Evolutionary conservation across 352 stramenopile genomes (phyloP).

Genomic region (Elongisporangium senticosum): DNA sequence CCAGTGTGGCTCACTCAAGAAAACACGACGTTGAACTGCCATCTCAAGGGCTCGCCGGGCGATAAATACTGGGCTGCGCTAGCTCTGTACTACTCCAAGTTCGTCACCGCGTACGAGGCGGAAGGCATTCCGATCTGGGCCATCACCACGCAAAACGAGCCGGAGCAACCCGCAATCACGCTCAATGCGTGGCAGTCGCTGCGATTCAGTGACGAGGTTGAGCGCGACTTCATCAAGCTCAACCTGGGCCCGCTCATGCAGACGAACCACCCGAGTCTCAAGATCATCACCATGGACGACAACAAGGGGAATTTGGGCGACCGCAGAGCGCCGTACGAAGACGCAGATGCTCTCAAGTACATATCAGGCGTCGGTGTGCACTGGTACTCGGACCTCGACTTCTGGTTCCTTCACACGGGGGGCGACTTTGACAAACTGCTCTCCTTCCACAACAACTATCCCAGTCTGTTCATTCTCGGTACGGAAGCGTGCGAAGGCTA

Average conservation of each 20-base stretch:
- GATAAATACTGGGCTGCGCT: constrained; percentile 69
- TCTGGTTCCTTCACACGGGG: constrained; percentile 27
- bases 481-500: constrained; percentile 77
- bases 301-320: constrained; percentile 61
- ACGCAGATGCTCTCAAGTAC: constrained; percentile 55
- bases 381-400: constrained; percentile 78
- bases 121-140: constrained; percentile 76
- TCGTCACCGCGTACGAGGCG: constrained; percentile 78
- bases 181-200: constrained; percentile 59
- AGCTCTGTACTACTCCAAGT: constrained; percentile 85
- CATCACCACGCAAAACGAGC: constrained; percentile 86
- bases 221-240: constrained; percentile 76
- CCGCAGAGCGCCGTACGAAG: constrained; percentile 31
- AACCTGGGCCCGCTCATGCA: constrained; percentile 68
- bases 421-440: constrained; percentile 46
- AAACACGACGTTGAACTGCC: constrained; percentile 50
- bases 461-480: constrained; percentile 71
- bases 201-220: constrained; percentile 32
- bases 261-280: constrained; percentile 62
- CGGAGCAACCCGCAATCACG: constrained; percentile 39
- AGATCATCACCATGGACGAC: constrained; percentile 83
- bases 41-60: constrained; percentile 46
- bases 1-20: constrained; percentile 83
- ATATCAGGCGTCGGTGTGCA: constrained; percentile 83
- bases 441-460: constrained; percentile 49